These are phyloP conservation scores for Trichoderma sp. DNA, from an alignment of 2,329 filamentous ascomycete species.

Conservation along the genomic window DNA sequence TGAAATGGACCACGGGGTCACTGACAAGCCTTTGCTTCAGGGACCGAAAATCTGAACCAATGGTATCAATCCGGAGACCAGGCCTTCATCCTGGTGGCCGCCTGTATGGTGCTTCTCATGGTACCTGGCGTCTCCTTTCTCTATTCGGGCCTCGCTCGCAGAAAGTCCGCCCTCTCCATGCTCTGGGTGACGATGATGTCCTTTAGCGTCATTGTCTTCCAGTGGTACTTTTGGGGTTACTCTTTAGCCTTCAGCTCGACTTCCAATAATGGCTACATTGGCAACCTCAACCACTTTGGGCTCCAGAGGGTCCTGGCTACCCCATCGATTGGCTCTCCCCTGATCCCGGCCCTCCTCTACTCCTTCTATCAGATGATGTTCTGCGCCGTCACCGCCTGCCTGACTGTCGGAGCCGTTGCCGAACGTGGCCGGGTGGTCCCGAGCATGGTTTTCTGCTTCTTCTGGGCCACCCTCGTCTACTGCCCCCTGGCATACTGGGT, in stretches of 20 bases:
- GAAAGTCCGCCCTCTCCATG: conserved; percentile 95
- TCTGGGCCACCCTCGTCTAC: conserved; percentile 97
- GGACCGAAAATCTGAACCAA: conserved; percentile 85
- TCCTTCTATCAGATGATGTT: conserved; percentile 99
- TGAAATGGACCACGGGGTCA: neutral
- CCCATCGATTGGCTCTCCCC: conserved; percentile 83
- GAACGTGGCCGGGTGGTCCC: conserved; percentile 92
- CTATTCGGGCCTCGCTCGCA: conserved; percentile 93
- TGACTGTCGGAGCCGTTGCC: conserved; percentile 86
- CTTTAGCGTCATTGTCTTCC: conserved; percentile 86
- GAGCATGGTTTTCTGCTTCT: conserved; percentile 91
- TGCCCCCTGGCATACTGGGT: conserved; percentile 95
- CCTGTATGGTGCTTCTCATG: conserved; percentile 96
- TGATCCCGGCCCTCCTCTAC: conserved; percentile 87
- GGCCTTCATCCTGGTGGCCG: conserved; percentile 85
- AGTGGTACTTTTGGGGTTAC: conserved; percentile 99
- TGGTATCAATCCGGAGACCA: conserved; percentile 91
- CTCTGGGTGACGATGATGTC: conserved; percentile 98
- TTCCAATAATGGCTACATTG: conserved; percentile 86
- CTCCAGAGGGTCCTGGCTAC: conserved; percentile 77
- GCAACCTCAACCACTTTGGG: conserved; percentile 84
- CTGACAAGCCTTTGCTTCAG: conserved; percentile 43
- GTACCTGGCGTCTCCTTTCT: conserved; percentile 94
- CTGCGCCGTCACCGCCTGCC: conserved; percentile 86
- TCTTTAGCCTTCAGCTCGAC: conserved; percentile 85